Evolutionary conservation across 305 asterid genomes (phyloP), one percentile per base, ranked within the genome.

Genomic region (Ilex paraguariensis): DNA sequence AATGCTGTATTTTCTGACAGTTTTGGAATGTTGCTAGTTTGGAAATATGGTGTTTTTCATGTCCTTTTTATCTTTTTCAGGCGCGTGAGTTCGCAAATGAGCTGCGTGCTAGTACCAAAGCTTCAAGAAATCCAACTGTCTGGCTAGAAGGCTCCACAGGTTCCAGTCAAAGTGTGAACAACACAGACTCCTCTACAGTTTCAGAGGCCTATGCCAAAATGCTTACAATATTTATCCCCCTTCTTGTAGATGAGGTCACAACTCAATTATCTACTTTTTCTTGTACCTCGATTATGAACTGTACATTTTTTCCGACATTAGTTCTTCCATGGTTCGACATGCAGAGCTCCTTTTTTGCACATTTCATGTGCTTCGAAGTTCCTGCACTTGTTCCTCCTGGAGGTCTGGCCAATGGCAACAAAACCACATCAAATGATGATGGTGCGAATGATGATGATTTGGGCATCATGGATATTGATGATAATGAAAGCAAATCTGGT

Each of bases 21-120:
- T 46, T 46, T 46, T 21, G 28, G 1, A 21, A 21, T 21, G 28
- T 21, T 21, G 28, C 28, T 21, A 21, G 28, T 21, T 21, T 21
- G 28, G 28, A 33, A 53, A 45, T 33, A 51, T 39, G 60, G 33
- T 70, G 67, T 54, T 40, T 45, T 21, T 31, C 54, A 50, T 36
- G 49, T 60, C 55, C 21, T 58, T 14, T 53, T 32, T 70, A 66
- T 53, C 74, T 45, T 64, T 69, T 40, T 57, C 87, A 94, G 99
- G 99, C 99, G 68, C 99, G 98, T 64, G 99, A 94, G 67, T 94
- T 91, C 66, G 99, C 99, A 63, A 91, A 91, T 73, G 99, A 94
- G 77, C 99, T 94, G 63, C 98, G 99, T 77, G 95, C 95, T 61
- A 81, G 98, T 75, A 88, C 98, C 60, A 94, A 94, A 81, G 95